Conservation (phyloP, 2,329 filamentous ascomycete species). For the Fusarium mangiferae region DNA sequence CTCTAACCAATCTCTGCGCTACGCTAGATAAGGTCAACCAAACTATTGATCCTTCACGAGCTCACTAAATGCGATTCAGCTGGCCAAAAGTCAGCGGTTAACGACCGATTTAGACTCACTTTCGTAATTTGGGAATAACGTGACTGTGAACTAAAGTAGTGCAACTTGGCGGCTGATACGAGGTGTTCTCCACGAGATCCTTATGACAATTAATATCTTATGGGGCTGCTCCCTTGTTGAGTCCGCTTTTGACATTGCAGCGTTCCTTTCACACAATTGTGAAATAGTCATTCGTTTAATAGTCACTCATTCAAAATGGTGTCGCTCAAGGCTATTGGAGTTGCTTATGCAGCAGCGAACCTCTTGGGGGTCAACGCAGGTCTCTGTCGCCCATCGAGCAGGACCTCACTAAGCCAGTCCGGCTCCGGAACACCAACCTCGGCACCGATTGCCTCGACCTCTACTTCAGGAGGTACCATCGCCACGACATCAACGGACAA, state of each 20-base stretch:
- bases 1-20: not conserved
- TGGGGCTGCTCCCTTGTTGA: too few species aligned
- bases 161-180: not conserved
- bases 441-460: not conserved
- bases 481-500: not conserved
- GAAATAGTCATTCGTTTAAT: not conserved
- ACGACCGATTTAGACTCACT: not conserved
- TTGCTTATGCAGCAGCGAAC: not conserved
- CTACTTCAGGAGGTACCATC: not conserved
- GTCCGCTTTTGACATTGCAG: too few species aligned
- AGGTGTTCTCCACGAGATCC: not conserved
- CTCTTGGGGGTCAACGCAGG: not conserved
- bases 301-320: slow-evolving; percentile 13
- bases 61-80: not conserved
- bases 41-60: slow-evolving; percentile 5
- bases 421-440: not conserved
- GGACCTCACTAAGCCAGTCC: not conserved
- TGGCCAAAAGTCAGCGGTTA: not conserved
- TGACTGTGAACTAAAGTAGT: too few species aligned
- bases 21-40: not conserved
- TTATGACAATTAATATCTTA: too few species aligned
- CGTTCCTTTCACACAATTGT: too few species aligned
- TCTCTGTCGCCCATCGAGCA: not conserved
- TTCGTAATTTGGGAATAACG: too few species aligned
- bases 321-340: not conserved